phyloP scores from a whole-genome alignment of 2,329 filamentous ascomycete species.

The Phialemonium atrogriseum region DNA sequence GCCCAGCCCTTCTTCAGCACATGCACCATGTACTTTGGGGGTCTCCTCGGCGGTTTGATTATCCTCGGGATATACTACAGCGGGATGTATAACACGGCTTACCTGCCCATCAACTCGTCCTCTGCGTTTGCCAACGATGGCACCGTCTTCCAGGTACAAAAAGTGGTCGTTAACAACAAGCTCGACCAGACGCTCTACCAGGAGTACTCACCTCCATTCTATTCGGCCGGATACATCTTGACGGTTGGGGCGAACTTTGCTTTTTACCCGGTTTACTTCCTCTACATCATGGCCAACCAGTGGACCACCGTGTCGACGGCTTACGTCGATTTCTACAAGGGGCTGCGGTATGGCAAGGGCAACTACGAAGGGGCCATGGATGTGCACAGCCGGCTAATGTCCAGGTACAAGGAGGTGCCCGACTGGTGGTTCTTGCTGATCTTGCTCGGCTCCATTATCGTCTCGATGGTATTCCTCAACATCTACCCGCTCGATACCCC shows the following conservation, averaged over 20 bases:
- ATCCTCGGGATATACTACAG: slow-evolving; percentile 16
- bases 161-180: slow-evolving; percentile 26
- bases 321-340: slow-evolving; percentile 29
- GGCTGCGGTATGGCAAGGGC: slow-evolving; percentile 26
- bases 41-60: slow-evolving; percentile 13
- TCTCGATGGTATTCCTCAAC: slow-evolving; percentile 22
- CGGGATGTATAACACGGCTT: slow-evolving; percentile 23
- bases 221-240: slow-evolving; percentile 32
- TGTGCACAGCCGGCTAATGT: slow-evolving; percentile 33
- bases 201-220: slow-evolving; percentile 34
- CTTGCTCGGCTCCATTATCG: slow-evolving; percentile 18
- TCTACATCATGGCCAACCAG: slow-evolving; percentile 34
- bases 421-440: slow-evolving; percentile 41
- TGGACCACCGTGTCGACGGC: slow-evolving; percentile 27
- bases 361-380: slow-evolving; percentile 35
- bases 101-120: slow-evolving; percentile 33
- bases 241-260: slow-evolving; percentile 33
- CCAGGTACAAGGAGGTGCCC: slow-evolving; percentile 34
- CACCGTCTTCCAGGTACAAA: slow-evolving; percentile 28
- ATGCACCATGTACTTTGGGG: slow-evolving; percentile 15
- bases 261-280: slow-evolving; percentile 34
- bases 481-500: slow-evolving; percentile 23
- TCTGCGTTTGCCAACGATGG: slow-evolving; percentile 29
- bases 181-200: slow-evolving; percentile 30
- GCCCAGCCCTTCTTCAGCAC: slow-evolving; percentile 18